These are phyloP conservation scores for Penicillium cosmopolitanum DNA, from an alignment of 495 filamentous ascomycete genomes.

Conservation along the genomic window DNA sequence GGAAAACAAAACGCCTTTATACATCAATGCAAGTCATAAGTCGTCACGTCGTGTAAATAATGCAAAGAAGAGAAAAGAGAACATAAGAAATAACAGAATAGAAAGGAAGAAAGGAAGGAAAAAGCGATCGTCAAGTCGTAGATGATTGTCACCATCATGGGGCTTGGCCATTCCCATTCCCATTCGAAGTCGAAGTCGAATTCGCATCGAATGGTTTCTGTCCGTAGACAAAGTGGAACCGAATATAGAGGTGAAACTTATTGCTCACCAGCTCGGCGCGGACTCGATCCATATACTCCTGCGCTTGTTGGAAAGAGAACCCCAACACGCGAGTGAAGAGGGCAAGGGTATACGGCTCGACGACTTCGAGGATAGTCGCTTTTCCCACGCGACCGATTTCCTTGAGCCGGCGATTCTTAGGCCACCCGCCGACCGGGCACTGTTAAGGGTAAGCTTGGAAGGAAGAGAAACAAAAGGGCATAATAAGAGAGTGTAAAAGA, in stretches of 20 bases:
- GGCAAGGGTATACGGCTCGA: constrained; percentile 56
- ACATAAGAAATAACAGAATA: not conserved
- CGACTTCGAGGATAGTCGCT: constrained; percentile 39
- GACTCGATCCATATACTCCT: constrained; percentile 38
- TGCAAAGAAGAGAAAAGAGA: not conserved
- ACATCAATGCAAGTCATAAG: constrained; percentile 20
- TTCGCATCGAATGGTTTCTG: constrained; percentile 37
- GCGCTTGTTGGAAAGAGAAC: constrained; percentile 42
- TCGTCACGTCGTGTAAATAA: constrained; percentile 5
- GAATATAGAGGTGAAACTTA: constrained; percentile 39
- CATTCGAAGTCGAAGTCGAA: not conserved
- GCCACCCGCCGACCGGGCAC: constrained; percentile 54
- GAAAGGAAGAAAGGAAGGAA: not conserved
- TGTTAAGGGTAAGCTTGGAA: constrained; percentile 12
- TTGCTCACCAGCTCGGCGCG: constrained; percentile 36
- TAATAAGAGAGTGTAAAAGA: not conserved
- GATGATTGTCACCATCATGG: not conserved
- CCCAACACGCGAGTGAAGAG: constrained; percentile 60
- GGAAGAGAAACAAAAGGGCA: not conserved
- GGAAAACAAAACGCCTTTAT: constrained; percentile 8
- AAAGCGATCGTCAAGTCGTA: not conserved
- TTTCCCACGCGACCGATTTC: constrained; percentile 49
- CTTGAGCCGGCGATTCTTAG: constrained; percentile 53
- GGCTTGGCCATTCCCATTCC: constrained; percentile 9
- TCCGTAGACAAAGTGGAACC: constrained; percentile 46